phyloP scores from a whole-genome alignment of 148 eudicot species.

The Persicaria tinctoria region DNA sequence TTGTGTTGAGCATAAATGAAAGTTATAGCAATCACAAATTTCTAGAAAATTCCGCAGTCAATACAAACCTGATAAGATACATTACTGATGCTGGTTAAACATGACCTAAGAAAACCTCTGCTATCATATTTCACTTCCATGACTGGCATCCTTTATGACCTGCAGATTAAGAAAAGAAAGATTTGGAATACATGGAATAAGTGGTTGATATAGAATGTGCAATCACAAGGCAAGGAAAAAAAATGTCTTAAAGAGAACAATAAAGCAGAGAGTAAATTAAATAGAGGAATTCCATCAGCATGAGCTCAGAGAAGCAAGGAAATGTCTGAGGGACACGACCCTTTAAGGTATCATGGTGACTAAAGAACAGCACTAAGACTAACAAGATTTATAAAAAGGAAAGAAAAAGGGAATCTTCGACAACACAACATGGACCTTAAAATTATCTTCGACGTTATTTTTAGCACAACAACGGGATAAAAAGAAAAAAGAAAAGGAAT shows the following conservation, averaged over 20 bases:
- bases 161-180: slow-evolving; percentile 18
- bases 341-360: too few relatives aligned
- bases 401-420: too few relatives aligned
- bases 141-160: slow-evolving; percentile 88
- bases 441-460: background rate
- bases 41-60: background rate
- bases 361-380: background rate
- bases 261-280: background rate
- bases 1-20: background rate
- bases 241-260: too few relatives aligned
- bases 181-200: background rate
- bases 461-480: too few relatives aligned
- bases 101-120: slow-evolving; percentile 91
- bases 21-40: background rate
- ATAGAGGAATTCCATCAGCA: background rate
- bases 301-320: too few relatives aligned
- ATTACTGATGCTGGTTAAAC: slow-evolving; percentile 79
- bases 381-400: background rate
- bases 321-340: background rate
- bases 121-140: slow-evolving; percentile 98
- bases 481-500: too few relatives aligned
- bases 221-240: slow-evolving; percentile 1
- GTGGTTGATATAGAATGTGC: background rate
- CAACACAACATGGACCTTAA: too few relatives aligned
- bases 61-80: slow-evolving; percentile 57